Base-by-base conservation (phyloP, 345 rosid species). In the Passiflora organensis region DNA sequence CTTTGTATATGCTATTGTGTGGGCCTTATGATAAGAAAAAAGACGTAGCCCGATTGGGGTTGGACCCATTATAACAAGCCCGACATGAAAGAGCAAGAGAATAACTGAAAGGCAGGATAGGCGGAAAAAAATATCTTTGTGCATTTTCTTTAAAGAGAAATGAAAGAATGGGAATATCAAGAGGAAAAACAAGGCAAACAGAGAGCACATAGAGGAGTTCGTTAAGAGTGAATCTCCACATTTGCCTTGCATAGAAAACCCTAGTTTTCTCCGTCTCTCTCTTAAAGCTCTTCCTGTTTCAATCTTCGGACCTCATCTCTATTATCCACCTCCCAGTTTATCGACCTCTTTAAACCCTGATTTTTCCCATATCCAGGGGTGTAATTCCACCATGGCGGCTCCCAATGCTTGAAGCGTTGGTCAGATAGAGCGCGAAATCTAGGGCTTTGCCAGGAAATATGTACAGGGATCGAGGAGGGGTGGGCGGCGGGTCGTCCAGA, bases 391-490 rank as follows among this genome's bases (percentile, higher is more conserved):
- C 48, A 43, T 58, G 53, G n/a, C 58, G 44, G 17, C 43, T 38
- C 41, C 15, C 20, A 51, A 14, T 51, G 58, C 42, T 3, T 66
- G 64, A 66, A 52, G 17, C 43, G 51, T 38, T n/a, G 11, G 0
- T 19, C 22, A 39, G 43, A 14, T 2, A 6, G 38, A 43, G 37
- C 28, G 39, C 24, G 34, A 18, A 21, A 28, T 34, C 32, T 36
- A 5, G 10, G 24, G 5, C 32, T 28, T 28, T 28, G 58, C 43
- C 36, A 23, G 50, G 63, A 72, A 76, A 51, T 52, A 86, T 86
- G 95, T 78, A 79, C 68, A 75, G 72, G 50, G 83, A 74, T 56
- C 83, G 94, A 45, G 86, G 85, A 43, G 86, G 90, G 43, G 70
- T 74, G 49, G 89, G 84, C 18, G 77, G 80, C 25, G 89, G 83